phyloP scores from a whole-genome alignment of 1,284 basidiomycete genomes.

The Melampsora larici-populina region DNA sequence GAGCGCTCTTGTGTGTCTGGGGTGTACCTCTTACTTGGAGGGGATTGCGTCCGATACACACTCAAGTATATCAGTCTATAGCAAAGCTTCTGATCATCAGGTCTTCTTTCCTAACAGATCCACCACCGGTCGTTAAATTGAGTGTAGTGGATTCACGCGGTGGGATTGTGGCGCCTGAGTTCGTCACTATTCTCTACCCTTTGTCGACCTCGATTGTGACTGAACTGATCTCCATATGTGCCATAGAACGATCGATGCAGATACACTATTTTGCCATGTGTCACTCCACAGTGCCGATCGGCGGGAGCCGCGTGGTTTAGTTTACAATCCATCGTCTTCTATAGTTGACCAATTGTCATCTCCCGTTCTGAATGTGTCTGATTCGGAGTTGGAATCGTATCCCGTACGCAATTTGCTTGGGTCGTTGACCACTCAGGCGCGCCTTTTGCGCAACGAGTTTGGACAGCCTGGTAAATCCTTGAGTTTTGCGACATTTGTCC shows the following conservation, averaged over 20 bases:
- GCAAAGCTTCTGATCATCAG: no score
- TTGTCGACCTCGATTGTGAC: not conserved
- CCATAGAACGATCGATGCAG: slow-evolving; percentile 5
- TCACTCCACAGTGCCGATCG: slow-evolving; percentile 2
- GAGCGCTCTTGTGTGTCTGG: no score
- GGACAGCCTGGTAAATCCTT: not conserved
- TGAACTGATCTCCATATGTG: not conserved
- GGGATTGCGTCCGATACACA: no score
- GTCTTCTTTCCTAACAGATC: not conserved
- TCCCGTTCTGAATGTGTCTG: not conserved
- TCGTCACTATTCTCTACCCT: not conserved
- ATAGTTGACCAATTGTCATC: not conserved
- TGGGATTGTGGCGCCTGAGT: slow-evolving; percentile 2
- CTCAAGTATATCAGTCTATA: no score
- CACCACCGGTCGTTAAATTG: not conserved
- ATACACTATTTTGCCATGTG: slow-evolving; percentile 4
- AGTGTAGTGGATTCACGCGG: not conserved
- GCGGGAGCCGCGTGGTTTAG: not conserved
- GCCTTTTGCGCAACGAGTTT: slow-evolving; percentile 5
- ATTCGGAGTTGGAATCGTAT: not conserved
- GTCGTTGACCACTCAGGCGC: slow-evolving; percentile 5
- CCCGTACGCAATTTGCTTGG: not conserved
- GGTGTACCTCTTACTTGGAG: no score
- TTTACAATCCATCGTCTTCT: not conserved
- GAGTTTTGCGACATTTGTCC: no score